Conservation (phyloP, 2,329 filamentous ascomycete species). For the Ophiostoma perfectum region DNA sequence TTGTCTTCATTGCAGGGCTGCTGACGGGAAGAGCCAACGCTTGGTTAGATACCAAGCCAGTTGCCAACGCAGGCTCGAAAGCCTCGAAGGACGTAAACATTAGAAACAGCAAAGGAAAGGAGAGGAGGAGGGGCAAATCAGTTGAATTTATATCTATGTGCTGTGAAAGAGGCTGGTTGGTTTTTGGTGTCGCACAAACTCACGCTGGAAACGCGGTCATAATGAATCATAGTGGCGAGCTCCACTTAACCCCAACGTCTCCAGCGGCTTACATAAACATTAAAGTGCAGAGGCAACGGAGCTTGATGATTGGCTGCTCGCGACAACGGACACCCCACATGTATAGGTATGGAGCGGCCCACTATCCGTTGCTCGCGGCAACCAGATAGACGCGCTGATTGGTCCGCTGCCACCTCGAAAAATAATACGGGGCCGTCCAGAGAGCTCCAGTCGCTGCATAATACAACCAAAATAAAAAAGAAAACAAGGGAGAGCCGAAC, state of each 20-base stretch:
- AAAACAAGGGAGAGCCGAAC: constrained; percentile 17
- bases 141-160: background rate
- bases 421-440: constrained; percentile 23
- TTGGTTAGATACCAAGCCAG: too few species aligned
- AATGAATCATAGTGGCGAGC: background rate
- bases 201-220: background rate
- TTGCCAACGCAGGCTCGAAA: too few species aligned
- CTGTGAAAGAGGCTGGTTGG: too few species aligned
- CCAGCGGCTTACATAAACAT: background rate
- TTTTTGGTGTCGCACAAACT: background rate
- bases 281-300: background rate
- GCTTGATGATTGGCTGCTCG: background rate
- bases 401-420: constrained; percentile 15
- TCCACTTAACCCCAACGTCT: background rate
- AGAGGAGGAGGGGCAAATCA: background rate
- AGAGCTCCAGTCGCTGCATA: background rate
- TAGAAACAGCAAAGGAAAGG: background rate
- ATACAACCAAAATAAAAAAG: constrained; percentile 20
- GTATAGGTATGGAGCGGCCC: constrained; percentile 9
- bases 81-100: too few species aligned
- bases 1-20: constrained; percentile 10
- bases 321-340: background rate
- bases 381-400: constrained; percentile 28
- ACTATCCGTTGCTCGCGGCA: constrained; percentile 29
- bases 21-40: background rate